Evolutionary conservation across 495 filamentous ascomycete species (phyloP).

Genomic region (Letharia lupina): DNA sequence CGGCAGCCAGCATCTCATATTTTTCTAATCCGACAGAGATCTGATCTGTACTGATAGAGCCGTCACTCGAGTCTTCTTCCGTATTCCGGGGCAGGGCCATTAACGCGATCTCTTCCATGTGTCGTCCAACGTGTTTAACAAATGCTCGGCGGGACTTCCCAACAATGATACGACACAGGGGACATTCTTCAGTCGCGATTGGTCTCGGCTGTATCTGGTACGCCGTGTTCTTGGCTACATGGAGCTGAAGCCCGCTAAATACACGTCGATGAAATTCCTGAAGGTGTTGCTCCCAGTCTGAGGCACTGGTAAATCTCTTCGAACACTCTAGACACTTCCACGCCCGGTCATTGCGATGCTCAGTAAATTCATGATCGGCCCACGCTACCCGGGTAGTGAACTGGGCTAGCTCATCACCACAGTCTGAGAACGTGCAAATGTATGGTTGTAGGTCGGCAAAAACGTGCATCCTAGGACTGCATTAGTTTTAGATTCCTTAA

Average conservation of each 20-base stretch:
- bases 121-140: constrained; percentile 23
- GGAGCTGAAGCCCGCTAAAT: background rate
- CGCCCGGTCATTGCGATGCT: background rate
- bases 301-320: background rate
- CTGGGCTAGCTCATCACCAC: constrained; percentile 21
- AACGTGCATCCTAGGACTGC: background rate
- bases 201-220: background rate
- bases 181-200: background rate
- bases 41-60: background rate
- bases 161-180: background rate
- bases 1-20: too few species aligned
- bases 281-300: background rate
- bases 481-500: background rate
- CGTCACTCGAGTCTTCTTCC: background rate
- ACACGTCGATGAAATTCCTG: background rate
- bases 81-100: constrained; percentile 20
- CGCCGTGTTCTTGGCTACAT: background rate
- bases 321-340: background rate
- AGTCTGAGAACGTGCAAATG: constrained; percentile 30
- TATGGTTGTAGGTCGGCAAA: constrained; percentile 29
- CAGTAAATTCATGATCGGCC: constrained; percentile 26
- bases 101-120: constrained; percentile 28
- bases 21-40: too few species aligned
- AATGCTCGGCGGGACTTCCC: constrained; percentile 20
- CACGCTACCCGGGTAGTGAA: constrained; percentile 26